phyloP scores from a whole-genome alignment of 495 filamentous ascomycete genomes.

The Aspergillus diversus region DNA sequence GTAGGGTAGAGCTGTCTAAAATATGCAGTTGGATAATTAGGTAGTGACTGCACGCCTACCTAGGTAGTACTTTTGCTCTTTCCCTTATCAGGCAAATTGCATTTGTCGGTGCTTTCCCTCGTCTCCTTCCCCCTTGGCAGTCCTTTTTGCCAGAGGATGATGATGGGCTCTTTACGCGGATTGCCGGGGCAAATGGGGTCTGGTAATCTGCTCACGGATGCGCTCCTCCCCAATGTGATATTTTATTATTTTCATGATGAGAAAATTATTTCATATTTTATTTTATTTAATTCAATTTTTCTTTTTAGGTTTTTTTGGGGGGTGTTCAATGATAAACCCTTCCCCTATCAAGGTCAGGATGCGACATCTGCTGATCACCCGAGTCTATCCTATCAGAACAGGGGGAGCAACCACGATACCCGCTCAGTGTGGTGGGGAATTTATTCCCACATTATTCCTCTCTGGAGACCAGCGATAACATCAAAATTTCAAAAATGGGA shows the following conservation, averaged over 20 bases:
- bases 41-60: too few relatives aligned
- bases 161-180: too few relatives aligned
- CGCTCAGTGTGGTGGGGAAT: slow-evolving; percentile 20
- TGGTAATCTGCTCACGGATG: background rate
- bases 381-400: slow-evolving; percentile 31
- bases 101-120: slow-evolving; percentile 8
- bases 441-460: slow-evolving; percentile 7
- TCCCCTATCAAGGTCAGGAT: slow-evolving; percentile 21
- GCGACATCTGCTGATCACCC: slow-evolving; percentile 27
- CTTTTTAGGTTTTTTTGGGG: background rate
- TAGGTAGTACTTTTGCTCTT: too few relatives aligned
- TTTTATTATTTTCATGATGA: slow-evolving; percentile 3
- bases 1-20: background rate
- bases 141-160: slow-evolving; percentile 9
- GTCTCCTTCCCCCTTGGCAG: slow-evolving; percentile 14
- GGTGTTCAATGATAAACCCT: background rate
- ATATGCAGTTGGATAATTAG: background rate
- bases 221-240: slow-evolving; percentile 15
- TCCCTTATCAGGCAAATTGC: background rate
- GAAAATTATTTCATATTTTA: slow-evolving; percentile 3
- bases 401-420: slow-evolving; percentile 22
- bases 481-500: background rate
- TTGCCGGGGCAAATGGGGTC: too few relatives aligned
- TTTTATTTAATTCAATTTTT: background rate
- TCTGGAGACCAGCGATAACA: background rate